Evolutionary conservation across 352 stramenopile genomes (phyloP).

Genomic region (Phytophthora idaei): DNA sequence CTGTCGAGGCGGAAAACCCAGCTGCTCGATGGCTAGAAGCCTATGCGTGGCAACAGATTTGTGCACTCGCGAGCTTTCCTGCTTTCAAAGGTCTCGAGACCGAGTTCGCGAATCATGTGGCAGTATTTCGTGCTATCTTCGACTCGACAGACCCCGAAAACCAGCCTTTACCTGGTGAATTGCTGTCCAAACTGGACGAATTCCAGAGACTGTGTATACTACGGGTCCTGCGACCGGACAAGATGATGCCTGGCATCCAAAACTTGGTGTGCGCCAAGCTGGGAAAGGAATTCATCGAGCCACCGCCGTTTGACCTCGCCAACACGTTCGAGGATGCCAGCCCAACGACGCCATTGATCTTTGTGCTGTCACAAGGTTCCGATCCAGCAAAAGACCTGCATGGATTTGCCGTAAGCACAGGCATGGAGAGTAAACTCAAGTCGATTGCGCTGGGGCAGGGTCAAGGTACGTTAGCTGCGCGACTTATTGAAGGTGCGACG

Average conservation of each 20-base stretch:
- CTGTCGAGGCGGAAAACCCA: conserved; percentile 33
- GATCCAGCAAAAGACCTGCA: conserved; percentile 94
- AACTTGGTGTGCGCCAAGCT: conserved; percentile 90
- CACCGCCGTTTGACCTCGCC: conserved; percentile 89
- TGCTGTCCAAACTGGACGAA: conserved; percentile 65
- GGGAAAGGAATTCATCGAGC: conserved; percentile 91
- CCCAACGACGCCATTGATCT: conserved; percentile 91
- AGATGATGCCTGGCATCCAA: conserved; percentile 91
- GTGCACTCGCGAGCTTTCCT: conserved; percentile 37
- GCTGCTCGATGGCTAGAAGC: conserved; percentile 60
- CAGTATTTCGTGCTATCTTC: conserved; percentile 72
- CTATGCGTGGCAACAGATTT: conserved; percentile 75
- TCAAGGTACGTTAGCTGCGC: conserved; percentile 90
- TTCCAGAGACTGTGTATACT: conserved; percentile 88
- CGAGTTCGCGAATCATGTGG: conserved; percentile 49
- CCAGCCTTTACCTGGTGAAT: conserved; percentile 67
- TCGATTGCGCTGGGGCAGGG: conserved; percentile 94
- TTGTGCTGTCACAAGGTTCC: conserved; percentile 93
- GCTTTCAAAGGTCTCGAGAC: conserved; percentile 39
- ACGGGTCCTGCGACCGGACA: conserved; percentile 82
- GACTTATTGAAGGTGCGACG: conserved; percentile 90
- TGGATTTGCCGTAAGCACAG: conserved; percentile 83
- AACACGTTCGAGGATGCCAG: conserved; percentile 93
- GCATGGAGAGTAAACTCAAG: conserved; percentile 90
- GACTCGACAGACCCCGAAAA: conserved; percentile 88